Evolutionary conservation across 2,329 filamentous ascomycete genomes (phyloP), one percentile per base, ranked within the genome.

Genomic region (Endoconidiophora laricicola): DNA sequence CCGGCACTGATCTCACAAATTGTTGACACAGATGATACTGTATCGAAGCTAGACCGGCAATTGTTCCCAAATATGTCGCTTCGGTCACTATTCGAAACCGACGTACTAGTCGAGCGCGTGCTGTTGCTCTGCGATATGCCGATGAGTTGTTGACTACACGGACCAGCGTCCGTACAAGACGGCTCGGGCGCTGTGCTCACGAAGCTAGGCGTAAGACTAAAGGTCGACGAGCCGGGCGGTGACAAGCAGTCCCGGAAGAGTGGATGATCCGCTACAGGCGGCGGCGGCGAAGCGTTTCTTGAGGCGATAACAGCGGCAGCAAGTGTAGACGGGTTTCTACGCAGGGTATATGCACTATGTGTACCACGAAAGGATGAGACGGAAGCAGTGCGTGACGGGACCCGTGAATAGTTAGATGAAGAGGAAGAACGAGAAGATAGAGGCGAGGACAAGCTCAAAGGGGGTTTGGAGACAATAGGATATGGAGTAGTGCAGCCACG

Each of bases 201-300:
- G 26, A 33, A 9, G 26, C 26, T 33, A 33, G 26, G 26, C 12
- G 45, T n/a, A 9, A 48, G 26, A 16, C 22, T 38, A 14, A 52
- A 49, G 33, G 24, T 29, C 16, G 16, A n/a, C 12, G 44, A 38
- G 9, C 26, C 26, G 26, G 26, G 26, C 7, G 26, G 26, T 10
- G 36, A 23, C 29, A 22, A 36, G 12, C 36, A 44, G 41, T 53
- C 44, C 12, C 51, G 39, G 24, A 53, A 53, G 20, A 53, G 38
- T 4, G 51, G 51, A n/a, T 53, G 51, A 24, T 49, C 47, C 12
- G 49, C 43, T 9, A 53, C 51, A 3, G 48, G 48, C 14, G 51
- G 51, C 5, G 46, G 46, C 5, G 46, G 46, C 20, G 44, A 47
- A 9, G 43, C 42, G 23, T 50, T 50, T 29, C 44, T 37, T 12